A percentile compares a stretch with the other conserved stretches of the same genome.
Evolutionary conservation across 768 basidiomycete species (phyloP).

Genomic region (Imleria badia): DNA sequence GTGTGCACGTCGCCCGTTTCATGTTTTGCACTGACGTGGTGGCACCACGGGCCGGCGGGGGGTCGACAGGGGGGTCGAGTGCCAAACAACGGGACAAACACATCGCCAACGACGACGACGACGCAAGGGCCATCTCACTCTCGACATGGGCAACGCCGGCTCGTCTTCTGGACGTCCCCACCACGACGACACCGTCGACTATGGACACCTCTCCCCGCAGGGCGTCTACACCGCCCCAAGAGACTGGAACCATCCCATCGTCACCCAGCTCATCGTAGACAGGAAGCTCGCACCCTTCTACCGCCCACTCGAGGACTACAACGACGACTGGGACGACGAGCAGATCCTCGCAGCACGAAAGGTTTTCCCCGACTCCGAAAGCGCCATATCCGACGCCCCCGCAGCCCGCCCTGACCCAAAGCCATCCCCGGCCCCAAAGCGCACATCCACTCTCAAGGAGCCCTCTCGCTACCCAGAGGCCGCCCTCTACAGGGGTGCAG

Average conservation of each 20-base stretch:
- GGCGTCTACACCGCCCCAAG: constrained; percentile 81
- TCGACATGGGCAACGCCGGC: constrained; percentile 75
- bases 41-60: background rate
- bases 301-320: constrained; percentile 91
- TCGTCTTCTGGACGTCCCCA: constrained; percentile 72
- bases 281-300: constrained; percentile 95
- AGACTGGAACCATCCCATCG: constrained; percentile 89
- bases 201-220: constrained; percentile 75
- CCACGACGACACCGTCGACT: constrained; percentile 84
- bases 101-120: constrained; percentile 3
- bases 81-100: constrained; percentile 27
- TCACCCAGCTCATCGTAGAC: constrained; percentile 84
- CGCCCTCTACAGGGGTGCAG: constrained; percentile 76
- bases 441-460: constrained; percentile 61
- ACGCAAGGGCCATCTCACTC: background rate
- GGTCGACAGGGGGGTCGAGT: constrained; percentile 17
- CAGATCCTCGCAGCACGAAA: constrained; percentile 81
- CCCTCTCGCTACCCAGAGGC: constrained; percentile 67
- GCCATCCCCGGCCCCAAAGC: constrained; percentile 44
- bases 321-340: constrained; percentile 85
- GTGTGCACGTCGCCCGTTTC: background rate
- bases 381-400: constrained; percentile 37
- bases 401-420: constrained; percentile 34
- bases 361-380: constrained; percentile 56
- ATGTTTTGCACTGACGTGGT: constrained; percentile 6